These are phyloP conservation scores for Penicillium sp. DNA, from an alignment of 2,329 filamentous ascomycete species.

Conservation along the genomic window DNA sequence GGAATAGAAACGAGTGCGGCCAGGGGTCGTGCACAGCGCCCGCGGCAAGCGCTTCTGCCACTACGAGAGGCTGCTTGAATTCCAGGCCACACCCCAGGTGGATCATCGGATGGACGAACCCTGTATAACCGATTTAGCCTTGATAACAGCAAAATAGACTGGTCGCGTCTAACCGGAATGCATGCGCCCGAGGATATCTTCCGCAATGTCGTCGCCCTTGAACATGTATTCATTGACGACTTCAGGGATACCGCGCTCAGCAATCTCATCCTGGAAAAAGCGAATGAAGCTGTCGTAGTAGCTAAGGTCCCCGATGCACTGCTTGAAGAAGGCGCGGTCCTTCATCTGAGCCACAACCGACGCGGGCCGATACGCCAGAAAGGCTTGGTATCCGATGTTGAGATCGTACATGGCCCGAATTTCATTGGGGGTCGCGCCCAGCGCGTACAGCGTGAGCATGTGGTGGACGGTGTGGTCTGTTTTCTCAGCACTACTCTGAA, in stretches of 20 bases:
- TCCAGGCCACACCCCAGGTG: constrained; percentile 17
- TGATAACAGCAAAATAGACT: too few relatives aligned
- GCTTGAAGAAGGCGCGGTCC: constrained; percentile 18
- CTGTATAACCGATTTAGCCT: neutral
- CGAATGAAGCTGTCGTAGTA: constrained; percentile 19
- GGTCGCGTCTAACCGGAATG: neutral
- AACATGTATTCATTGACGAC: constrained; percentile 30
- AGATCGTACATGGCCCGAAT: constrained; percentile 23
- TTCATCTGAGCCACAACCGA: constrained; percentile 1
- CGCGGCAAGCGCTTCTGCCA: constrained; percentile 17
- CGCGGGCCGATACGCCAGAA: constrained; percentile 4
- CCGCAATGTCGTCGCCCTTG: constrained; percentile 16
- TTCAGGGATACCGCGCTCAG: constrained; percentile 16
- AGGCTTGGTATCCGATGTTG: constrained; percentile 25
- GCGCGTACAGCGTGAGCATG: constrained; percentile 24
- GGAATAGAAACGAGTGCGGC: neutral
- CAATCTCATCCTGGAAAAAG: constrained; percentile 28
- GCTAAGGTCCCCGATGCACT: constrained; percentile 19
- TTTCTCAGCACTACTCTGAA: neutral
- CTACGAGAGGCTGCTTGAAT: constrained; percentile 15
- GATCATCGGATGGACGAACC: constrained; percentile 18
- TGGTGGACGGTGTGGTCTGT: constrained; percentile 32
- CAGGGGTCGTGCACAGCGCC: constrained; percentile 15
- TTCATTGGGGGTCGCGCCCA: constrained; percentile 26
- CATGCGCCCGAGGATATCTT: constrained; percentile 23